Base-by-base conservation (phyloP, 2,329 filamentous ascomycete genomes). In the Sarocladium oryzae region DNA sequence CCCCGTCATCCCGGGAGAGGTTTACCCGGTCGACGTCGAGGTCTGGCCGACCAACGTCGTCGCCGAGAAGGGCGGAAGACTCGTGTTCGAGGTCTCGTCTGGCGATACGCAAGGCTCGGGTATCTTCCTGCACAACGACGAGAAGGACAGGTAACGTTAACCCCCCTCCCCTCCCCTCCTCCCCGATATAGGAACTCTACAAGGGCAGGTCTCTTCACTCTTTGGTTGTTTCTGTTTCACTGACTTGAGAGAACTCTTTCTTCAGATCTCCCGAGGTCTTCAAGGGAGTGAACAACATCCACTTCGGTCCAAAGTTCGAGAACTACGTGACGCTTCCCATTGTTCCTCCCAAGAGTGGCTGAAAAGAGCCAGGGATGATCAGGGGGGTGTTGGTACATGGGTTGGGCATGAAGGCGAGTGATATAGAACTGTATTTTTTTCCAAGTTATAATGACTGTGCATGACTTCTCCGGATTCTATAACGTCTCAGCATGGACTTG, bases 11-110 rank as follows among this genome's bases (percentile, higher is more conserved):
- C 69, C 79, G 0, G 40, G 40, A 7, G 40, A 43, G 20, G 23
- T 43, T 4, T 84, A 84, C 57, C 65, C 60, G 0, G 76, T 82
- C 1, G 79, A 83, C 55, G 69, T 84, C 1, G 80, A 84, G 61
- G 61, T 84, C 2, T 83, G 79, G 80, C 78, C 80, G 0, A 82
- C 79, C 0, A 79, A 80, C 53, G 76, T 82, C 0, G 64, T 81
- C 21, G 40, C 40, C 15, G 40, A 43, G n/a, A 43, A 43, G 21
- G 40, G 40, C 9, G 40, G 40, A 13, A 24, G 40, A 28, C 20
- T 43, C 20, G 40, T 43, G 20, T 43, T 43, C 26, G 40, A 43
- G 40, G 40, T 43, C 7, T 43, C 40, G 3, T 43, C 40, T 4
- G 40, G 40, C 13, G 40, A 43, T n/a, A 43, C 40, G 20, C 40